Base-by-base conservation (phyloP, 2,329 filamentous ascomycete genomes). In the Blastomyces silverae region DNA sequence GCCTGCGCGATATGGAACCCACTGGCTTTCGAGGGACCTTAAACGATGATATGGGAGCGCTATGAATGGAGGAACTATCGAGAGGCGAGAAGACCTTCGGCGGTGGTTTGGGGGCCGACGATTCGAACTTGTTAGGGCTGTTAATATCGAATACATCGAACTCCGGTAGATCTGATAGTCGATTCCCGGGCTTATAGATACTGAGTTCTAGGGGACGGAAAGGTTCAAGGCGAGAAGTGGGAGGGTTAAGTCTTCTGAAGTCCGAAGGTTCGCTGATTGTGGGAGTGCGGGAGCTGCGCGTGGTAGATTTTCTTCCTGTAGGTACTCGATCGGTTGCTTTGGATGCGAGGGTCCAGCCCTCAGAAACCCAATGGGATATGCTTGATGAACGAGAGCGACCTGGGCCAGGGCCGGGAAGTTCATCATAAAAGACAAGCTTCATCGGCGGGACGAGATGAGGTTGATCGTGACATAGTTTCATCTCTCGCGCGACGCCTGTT, bases 181-280 rank as follows among this genome's bases (percentile, higher is more conserved):
- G 73, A 69, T 80, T 78, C 50, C 75, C 75, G n/a, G 77, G 74
- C 62, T 74, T 70, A 69, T 80, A 76, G 63, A 82, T 81, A 68
- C 75, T 81, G 58, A 82, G 72, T 69, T 81, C 76, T n/a, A 82
- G 71, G 3, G 79, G 79, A 44, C 75, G 71, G 67, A 77, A 81
- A 17, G 68, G 66, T 25, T 68, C 67, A 28, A 63, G 64, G 34
- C 68, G 65, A 44, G 66, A 67, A 28, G 2, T 44, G 15, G 62
- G 60, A 46, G 70, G 70, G 52, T 73, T 70, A 20, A 79, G 75
- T 66, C 72, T 70, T 64, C 76, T 73, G 65, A 80, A 80, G 56
- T 79, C 73, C 4, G 75, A 74, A 10, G 80, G 80, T 11, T 72
- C 74, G 53, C 80, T 75, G 64, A 81, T 81, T 57, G 71, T 74